A percentile compares a stretch with the other conserved stretches of the same genome.
These are phyloP conservation scores for Aspergillus versicolor DNA, from an alignment of 2,329 filamentous ascomycete genomes.

Conservation along the genomic window DNA sequence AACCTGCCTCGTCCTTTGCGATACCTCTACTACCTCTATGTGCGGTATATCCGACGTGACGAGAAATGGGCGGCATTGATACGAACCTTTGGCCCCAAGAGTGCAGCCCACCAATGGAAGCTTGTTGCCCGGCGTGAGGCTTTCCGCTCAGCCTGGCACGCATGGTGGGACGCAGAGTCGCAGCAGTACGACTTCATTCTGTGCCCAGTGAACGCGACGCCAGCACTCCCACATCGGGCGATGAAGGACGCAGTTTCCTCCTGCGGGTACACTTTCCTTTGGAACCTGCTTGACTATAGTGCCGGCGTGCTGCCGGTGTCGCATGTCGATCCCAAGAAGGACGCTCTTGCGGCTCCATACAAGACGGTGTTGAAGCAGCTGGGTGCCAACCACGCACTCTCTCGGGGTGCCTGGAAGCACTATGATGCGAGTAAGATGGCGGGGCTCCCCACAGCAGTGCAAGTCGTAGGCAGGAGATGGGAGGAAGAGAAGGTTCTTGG, in stretches of 20 bases:
- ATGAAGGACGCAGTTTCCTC: conserved; percentile 84
- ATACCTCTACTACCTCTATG: conserved; percentile 84
- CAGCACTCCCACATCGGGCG: conserved; percentile 79
- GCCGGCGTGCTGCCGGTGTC: conserved; percentile 81
- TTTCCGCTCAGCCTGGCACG: conserved; percentile 75
- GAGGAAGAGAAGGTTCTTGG: conserved; percentile 87
- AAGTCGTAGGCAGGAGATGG: conserved; percentile 74
- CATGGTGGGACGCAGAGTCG: conserved; percentile 75
- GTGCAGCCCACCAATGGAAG: conserved; percentile 76
- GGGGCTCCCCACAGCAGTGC: conserved; percentile 81
- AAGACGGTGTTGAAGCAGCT: conserved; percentile 34
- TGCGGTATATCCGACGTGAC: conserved; percentile 79
- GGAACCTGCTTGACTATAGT: conserved; percentile 89
- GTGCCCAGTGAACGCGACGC: conserved; percentile 84
- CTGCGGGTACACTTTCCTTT: conserved; percentile 91
- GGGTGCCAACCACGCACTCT: conserved; percentile 70
- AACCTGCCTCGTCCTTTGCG: conserved; percentile 70
- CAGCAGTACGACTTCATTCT: conserved; percentile 76
- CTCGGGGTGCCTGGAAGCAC: conserved; percentile 77
- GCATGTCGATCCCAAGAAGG: conserved; percentile 72
- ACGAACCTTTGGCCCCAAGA: conserved; percentile 70
- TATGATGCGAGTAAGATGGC: conserved; percentile 84
- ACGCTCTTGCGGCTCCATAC: conserved; percentile 59
- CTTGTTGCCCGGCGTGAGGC: conserved; percentile 73
- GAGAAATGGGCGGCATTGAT: conserved; percentile 75